Conservation (phyloP, 2,329 filamentous ascomycete genomes). For the Neonectria punicea region DNA sequence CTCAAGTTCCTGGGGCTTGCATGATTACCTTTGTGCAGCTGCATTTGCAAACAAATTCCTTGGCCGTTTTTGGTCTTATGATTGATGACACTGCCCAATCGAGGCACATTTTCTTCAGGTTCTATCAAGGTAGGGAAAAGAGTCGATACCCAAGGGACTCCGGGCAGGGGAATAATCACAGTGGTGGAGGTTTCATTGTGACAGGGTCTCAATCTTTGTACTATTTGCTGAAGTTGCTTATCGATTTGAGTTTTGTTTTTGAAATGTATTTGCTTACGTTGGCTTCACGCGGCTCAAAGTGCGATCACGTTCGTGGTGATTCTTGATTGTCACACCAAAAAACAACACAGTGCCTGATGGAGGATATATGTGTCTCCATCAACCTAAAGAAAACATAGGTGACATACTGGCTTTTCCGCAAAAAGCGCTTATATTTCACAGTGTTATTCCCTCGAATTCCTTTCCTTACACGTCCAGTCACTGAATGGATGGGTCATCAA, state of each 20-base stretch:
- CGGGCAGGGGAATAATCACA: conserved; percentile 14
- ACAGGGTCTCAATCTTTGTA: conserved; percentile 1
- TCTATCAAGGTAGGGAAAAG: conserved; percentile 9
- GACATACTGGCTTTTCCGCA: no score
- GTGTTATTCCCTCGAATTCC: no score
- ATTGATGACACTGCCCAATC: conserved; percentile 35
- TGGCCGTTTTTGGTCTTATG: conserved; percentile 22
- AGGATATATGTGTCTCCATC: not conserved
- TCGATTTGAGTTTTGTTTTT: not conserved
- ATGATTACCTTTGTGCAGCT: conserved; percentile 32
- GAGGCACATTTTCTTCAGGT: conserved; percentile 30
- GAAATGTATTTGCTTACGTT: not conserved
- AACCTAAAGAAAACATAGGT: not conserved
- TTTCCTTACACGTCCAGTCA: no score
- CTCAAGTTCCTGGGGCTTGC: conserved; percentile 64
- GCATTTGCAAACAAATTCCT: not conserved
- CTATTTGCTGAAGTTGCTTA: conserved; percentile 5
- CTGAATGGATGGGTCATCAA: not conserved
- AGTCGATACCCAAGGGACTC: conserved; percentile 18
- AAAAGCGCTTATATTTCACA: no score
- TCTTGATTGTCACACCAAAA: no score
- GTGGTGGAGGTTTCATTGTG: conserved; percentile 1
- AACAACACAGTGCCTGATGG: no score
- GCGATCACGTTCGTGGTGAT: not conserved
- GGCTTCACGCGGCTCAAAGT: not conserved